Base-by-base conservation (phyloP, 257 asterid species). In the Craterostigma plantagineum region DNA sequence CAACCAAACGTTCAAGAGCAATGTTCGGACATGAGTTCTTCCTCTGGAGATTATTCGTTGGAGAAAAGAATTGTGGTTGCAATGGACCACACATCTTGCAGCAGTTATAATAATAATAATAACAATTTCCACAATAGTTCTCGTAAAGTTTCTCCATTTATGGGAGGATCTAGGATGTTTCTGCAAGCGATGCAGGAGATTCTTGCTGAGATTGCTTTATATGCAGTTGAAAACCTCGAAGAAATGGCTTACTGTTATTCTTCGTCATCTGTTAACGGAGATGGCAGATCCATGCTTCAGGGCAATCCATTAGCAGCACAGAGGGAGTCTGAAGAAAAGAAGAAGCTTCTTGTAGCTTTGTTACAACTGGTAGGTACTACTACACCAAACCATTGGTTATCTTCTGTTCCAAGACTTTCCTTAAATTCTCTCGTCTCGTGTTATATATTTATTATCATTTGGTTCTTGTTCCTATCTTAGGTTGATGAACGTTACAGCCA, bases 401-500 rank as follows among this genome's bases (percentile, higher is more conserved):
- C n/a, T n/a, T n/a, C n/a, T n/a, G n/a, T n/a, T n/a, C n/a, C n/a
- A n/a, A 68, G 49, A 61, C 45, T 14, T 10, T 18, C 51, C 11
- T 40, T 4, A 1, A 39, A n/a, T 17, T 11, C 1, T 8, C 45
- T 11, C 17, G 2, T 11, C 45, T 3, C 17, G 30, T 23, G n/a
- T 23, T 23, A 23, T n/a, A n/a, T n/a, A n/a, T n/a, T 23, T 2
- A 23, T 23, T 2, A 23, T 23, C 18, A n/a, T n/a, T n/a, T n/a
- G n/a, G n/a, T n/a, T 0, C 16, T 3, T 36, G 1, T 4, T 7
- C 40, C 18, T 7, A 34, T 8, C 33, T 7, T 49, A 86, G 96
- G 94, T 86, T 14, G 96, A 86, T 18, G 82, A 78, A 7, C 78
- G 64, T 41, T 81, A 78, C 77, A 81, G 56, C 61, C 87, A 74